These are phyloP conservation scores for Hypoxylon trugodes DNA, from an alignment of 495 filamentous ascomycete species.

Conservation along the genomic window DNA sequence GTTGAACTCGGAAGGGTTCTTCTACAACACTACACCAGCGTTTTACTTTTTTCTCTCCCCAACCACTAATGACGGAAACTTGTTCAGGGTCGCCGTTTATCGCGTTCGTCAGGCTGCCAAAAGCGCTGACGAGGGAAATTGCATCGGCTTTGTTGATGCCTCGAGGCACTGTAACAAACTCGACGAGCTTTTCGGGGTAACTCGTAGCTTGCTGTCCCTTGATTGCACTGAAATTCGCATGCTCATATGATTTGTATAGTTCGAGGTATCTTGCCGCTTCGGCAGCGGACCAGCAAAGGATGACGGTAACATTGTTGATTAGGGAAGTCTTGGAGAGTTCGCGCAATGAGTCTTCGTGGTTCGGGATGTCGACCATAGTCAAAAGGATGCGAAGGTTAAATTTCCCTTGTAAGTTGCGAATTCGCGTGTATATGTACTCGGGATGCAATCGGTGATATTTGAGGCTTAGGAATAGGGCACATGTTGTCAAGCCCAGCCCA, in stretches of 20 bases:
- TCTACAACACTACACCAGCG: conserved; percentile 81
- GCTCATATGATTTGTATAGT: conserved; percentile 90
- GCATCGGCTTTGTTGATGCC: conserved; percentile 96
- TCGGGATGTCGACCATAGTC: conserved; percentile 91
- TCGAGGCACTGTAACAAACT: conserved; percentile 89
- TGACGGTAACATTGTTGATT: conserved; percentile 89
- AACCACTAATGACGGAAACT: conserved; percentile 80
- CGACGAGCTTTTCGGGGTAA: conserved; percentile 88
- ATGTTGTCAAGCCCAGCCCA: conserved; percentile 85
- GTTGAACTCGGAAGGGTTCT: conserved; percentile 81
- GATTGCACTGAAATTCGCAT: conserved; percentile 82
- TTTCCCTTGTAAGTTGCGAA: conserved; percentile 78
- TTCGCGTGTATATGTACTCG: conserved; percentile 95
- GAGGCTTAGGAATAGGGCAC: conserved; percentile 89
- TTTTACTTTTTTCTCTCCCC: conserved; percentile 94
- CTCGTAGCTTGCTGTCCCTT: conserved; percentile 80
- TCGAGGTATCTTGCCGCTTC: conserved; percentile 95
- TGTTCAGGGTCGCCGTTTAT: conserved; percentile 89
- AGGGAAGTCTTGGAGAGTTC: conserved; percentile 85
- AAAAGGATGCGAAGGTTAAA: conserved; percentile 86
- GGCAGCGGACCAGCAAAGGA: conserved; percentile 91
- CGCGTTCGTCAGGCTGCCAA: conserved; percentile 85
- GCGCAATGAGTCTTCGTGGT: conserved; percentile 79
- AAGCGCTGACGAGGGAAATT: conserved; percentile 82
- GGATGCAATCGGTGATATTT: conserved; percentile 98